phyloP scores from a whole-genome alignment of 306 rosid genomes.

The Hippophae rhamnoides region DNA sequence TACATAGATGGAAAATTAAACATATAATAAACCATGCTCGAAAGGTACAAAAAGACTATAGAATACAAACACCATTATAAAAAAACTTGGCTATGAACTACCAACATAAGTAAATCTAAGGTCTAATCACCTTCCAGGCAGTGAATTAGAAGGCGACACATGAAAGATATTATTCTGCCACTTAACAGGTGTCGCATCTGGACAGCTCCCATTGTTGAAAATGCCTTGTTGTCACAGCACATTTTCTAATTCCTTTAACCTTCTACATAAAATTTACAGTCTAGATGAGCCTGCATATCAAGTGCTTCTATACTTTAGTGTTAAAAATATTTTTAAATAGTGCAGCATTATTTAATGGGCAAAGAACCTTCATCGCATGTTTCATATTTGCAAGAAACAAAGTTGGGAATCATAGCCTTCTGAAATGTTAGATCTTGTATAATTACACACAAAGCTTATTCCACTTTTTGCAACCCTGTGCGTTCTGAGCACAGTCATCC shows the following conservation, averaged over 20 bases:
- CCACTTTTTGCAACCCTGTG: no score
- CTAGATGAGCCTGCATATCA: constrained; percentile 26
- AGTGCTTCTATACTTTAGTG: background rate
- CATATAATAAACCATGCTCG: background rate
- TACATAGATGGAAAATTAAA: background rate
- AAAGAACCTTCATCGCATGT: no score
- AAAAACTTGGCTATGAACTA: background rate
- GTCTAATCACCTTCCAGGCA: background rate
- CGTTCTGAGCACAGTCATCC: no score
- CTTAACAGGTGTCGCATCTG: constrained; percentile 21
- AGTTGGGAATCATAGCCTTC: no score
- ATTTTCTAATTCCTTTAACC: constrained; percentile 8
- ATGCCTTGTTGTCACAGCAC: constrained; percentile 3
- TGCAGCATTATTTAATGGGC: background rate
- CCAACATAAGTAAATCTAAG: background rate
- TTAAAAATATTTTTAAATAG: background rate
- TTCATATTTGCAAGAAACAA: no score
- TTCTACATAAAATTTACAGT: constrained; percentile 10
- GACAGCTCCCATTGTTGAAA: constrained; percentile 18
- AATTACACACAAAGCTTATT: no score
- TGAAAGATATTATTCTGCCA: constrained; percentile 1
- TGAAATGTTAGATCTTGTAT: no score
- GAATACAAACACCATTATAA: background rate
- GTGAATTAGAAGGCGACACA: background rate
- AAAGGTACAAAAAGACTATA: background rate